These are phyloP conservation scores for Pythium aquatile DNA, from an alignment of 352 stramenopile genomes.

Conservation along the genomic window DNA sequence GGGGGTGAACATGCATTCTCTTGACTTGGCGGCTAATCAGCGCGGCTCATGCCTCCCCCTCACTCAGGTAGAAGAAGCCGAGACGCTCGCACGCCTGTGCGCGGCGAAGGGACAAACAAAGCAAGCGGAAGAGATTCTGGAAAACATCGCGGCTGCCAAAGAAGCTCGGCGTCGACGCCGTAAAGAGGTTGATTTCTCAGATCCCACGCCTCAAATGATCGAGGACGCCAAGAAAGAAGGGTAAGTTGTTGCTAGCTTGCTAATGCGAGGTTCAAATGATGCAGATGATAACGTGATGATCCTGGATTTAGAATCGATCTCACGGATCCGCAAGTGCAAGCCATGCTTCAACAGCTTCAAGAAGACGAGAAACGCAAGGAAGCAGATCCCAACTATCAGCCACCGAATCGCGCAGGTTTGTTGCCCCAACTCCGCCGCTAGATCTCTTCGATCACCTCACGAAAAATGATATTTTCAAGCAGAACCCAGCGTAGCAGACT, in stretches of 20 bases:
- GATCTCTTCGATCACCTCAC: not conserved
- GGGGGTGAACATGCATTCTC: too few species aligned
- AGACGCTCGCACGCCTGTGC: slow-evolving; percentile 62
- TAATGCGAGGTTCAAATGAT: not conserved
- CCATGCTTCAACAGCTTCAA: slow-evolving; percentile 82
- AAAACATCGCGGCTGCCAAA: slow-evolving; percentile 58
- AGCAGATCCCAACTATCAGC: slow-evolving; percentile 21
- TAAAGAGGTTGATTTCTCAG: slow-evolving; percentile 76
- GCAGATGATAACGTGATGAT: not conserved
- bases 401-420: slow-evolving; percentile 18
- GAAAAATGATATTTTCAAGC: not conserved
- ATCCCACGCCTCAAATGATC: slow-evolving; percentile 77
- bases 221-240: slow-evolving; percentile 72
- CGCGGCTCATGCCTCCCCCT: too few species aligned
- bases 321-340: slow-evolving; percentile 64
- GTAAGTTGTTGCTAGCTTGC: slow-evolving; percentile 27
- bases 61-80: slow-evolving; percentile 56
- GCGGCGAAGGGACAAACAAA: slow-evolving; percentile 63
- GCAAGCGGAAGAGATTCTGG: slow-evolving; percentile 59
- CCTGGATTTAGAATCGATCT: slow-evolving; percentile 60
- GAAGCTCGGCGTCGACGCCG: slow-evolving; percentile 38
- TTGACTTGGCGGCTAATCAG: too few species aligned
- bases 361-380: slow-evolving; percentile 54
- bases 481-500: slow-evolving; percentile 18
- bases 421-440: not conserved